These are phyloP conservation scores for Pilaira anomala DNA, from an alignment of 192 early-diverging fungal genomes.

Conservation along the genomic window DNA sequence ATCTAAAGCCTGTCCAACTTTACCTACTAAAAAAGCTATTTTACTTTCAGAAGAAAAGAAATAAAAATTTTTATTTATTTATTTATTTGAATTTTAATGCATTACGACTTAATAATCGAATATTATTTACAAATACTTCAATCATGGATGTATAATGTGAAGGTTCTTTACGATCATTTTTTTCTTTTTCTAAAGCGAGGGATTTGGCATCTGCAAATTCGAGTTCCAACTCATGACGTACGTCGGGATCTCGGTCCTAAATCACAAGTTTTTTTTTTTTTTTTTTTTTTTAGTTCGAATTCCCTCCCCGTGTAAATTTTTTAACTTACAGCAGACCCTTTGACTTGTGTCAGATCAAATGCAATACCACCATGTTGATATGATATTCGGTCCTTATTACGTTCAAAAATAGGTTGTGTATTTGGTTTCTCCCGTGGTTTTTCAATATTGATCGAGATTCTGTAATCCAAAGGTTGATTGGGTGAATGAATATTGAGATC, in stretches of 20 bases:
- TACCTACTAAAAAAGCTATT: background rate
- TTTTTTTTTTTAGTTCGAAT: too few relatives aligned
- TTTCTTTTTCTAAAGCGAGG: conserved; percentile 60
- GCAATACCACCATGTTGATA: conserved; percentile 81
- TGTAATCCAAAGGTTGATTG: conserved; percentile 73
- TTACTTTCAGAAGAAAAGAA: background rate
- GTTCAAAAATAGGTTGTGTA: conserved; percentile 49
- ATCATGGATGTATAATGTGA: conserved; percentile 71
- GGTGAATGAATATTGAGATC: conserved; percentile 88
- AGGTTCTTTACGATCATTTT: conserved; percentile 52
- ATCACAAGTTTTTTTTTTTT: conserved; percentile 27
- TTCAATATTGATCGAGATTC: conserved; percentile 85
- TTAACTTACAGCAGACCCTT: conserved; percentile 38
- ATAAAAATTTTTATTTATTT: background rate
- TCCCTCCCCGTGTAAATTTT: background rate
- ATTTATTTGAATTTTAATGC: background rate
- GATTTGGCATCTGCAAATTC: conserved; percentile 64
- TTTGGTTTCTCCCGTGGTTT: conserved; percentile 35
- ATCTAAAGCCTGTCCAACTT: background rate
- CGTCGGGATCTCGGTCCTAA: conserved; percentile 41
- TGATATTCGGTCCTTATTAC: conserved; percentile 85
- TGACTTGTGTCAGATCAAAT: conserved; percentile 89
- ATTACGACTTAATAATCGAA: conserved; percentile 52
- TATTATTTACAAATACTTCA: conserved; percentile 76
- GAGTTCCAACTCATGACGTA: conserved; percentile 82